Evolutionary conservation across 257 asterid species (phyloP), one percentile per base, ranked within the genome.

Genomic region (Nicotiana otophora): DNA sequence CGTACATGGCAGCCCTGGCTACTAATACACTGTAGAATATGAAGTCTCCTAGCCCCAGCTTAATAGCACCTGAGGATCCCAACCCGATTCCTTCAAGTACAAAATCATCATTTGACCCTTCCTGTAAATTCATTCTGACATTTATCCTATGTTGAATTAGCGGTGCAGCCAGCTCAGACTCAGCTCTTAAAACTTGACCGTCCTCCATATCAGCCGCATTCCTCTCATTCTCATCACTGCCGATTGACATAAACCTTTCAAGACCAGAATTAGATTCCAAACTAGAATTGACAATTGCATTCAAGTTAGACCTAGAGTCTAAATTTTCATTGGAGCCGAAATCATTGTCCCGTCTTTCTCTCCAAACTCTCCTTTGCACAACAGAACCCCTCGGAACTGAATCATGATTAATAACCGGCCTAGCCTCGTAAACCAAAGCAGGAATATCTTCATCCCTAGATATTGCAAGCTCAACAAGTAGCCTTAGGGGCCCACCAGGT

Each of bases 361-460:
- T 90, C 99, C 99, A 94, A 8, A 90, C 91, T 89, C 98, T 90
- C 84, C 97, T 90, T 81, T 84, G 91, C 8, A 72, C 83, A 55
- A 85, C 85, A 57, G 90, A 88, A 58, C 70, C 85, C 36, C 76
- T 48, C 1, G 82, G 82, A 34, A 76, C 88, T 0, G 86, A 81
- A 75, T 90, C 89, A 54, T 30, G 64, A 82, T 83, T 60, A 34
- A 86, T 81, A 81, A 93, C 84, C 0, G 99, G 99, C 2, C 98
- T 89, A 0, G 99, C 98, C 90, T 96, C 99, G 5, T 96, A 96
- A n/a, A 96, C 99, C 53, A 96, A 88, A 80, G 99, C 98, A 10
- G 99, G 99, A n/a, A 96, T 93, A 79, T 94, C 98, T 85, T 96
- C 99, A 74, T 94, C 99, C 86, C 99, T 87, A 30, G 96, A 88